These are phyloP conservation scores for Ichthyophonus hoferi DNA, from an alignment of 208 protist genomes.

Conservation along the genomic window DNA sequence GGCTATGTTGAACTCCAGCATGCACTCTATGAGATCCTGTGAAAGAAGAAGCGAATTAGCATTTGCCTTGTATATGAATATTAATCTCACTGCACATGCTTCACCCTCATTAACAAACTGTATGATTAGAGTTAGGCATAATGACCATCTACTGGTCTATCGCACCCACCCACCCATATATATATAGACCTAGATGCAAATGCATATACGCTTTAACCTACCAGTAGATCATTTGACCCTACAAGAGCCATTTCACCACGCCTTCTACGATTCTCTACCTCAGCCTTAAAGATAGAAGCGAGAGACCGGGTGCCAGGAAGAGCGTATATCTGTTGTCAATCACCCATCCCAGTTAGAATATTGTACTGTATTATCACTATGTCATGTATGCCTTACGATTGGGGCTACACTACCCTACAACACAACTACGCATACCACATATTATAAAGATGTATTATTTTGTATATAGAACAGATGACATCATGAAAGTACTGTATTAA, in stretches of 20 bases:
- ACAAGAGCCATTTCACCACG: background rate
- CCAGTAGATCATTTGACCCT: background rate
- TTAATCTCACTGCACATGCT: background rate
- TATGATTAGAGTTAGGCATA: no score
- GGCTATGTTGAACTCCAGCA: background rate
- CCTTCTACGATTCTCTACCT: background rate
- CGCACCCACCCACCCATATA: background rate
- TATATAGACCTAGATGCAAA: background rate
- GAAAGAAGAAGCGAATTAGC: background rate
- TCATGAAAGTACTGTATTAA: no score
- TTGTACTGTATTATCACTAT: background rate
- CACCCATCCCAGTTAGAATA: background rate
- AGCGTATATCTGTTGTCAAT: background rate
- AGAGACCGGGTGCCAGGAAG: background rate
- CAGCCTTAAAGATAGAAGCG: background rate
- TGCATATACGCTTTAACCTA: background rate
- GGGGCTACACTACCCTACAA: no score
- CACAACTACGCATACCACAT: no score
- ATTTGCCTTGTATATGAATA: background rate
- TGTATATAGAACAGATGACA: background rate
- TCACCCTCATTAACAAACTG: background rate
- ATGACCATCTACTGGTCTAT: no score
- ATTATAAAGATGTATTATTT: background rate
- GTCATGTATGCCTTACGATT: no score
- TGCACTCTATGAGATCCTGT: background rate